phyloP scores from a whole-genome alignment of 495 filamentous ascomycete genomes.

The Hypoxylon trugodes region DNA sequence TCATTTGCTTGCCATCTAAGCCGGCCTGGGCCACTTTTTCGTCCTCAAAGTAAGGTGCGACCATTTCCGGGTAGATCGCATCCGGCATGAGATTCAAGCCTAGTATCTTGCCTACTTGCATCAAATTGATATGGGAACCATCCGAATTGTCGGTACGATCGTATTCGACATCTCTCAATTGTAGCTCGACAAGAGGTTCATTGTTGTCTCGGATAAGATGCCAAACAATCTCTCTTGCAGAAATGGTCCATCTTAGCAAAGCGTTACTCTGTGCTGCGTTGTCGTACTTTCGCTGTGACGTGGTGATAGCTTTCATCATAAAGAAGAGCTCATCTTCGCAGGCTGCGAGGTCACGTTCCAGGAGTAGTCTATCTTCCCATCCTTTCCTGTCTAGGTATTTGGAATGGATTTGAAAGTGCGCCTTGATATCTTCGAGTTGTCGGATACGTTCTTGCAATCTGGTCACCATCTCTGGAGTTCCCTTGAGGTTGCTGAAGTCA shows the following conservation, averaged over 20 bases:
- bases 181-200: slow-evolving; percentile 92
- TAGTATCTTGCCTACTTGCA: slow-evolving; percentile 83
- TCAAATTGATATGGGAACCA: slow-evolving; percentile 91
- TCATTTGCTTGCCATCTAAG: slow-evolving; percentile 71
- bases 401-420: slow-evolving; percentile 91
- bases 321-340: slow-evolving; percentile 99
- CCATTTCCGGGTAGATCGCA: slow-evolving; percentile 94
- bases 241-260: slow-evolving; percentile 86
- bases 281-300: slow-evolving; percentile 86
- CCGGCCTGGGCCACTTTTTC: slow-evolving; percentile 60
- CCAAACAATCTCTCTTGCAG: slow-evolving; percentile 93
- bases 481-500: slow-evolving; percentile 96
- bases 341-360: slow-evolving; percentile 86
- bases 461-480: slow-evolving; percentile 92
- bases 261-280: slow-evolving; percentile 75
- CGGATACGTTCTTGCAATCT: slow-evolving; percentile 90
- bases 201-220: slow-evolving; percentile 86
- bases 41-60: slow-evolving; percentile 83
- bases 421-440: slow-evolving; percentile 96
- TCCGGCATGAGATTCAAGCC: slow-evolving; percentile 89
- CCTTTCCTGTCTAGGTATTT: slow-evolving; percentile 86
- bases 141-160: slow-evolving; percentile 95
- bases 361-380: slow-evolving; percentile 84
- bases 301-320: slow-evolving; percentile 99
- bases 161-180: slow-evolving; percentile 86